phyloP scores from a whole-genome alignment of 139 green algal species.

The Eudorina sp. region DNA sequence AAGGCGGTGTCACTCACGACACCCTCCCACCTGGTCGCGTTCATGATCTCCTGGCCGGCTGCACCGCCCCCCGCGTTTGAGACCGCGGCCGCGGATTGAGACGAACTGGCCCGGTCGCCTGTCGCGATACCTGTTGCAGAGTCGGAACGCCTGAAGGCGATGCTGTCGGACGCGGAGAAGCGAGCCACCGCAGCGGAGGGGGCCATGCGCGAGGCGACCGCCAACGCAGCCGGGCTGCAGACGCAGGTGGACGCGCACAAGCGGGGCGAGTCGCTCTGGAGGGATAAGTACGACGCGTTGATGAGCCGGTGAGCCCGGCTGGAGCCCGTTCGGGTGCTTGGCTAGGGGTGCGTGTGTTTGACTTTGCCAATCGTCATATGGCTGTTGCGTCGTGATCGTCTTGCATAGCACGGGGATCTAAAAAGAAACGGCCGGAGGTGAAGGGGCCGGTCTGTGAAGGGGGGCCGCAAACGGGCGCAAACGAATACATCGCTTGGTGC shows the following conservation, averaged over 20 bases:
- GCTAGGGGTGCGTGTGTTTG: no score
- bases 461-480: no score
- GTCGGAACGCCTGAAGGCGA: not conserved
- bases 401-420: no score
- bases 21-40: not conserved
- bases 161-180: conserved; percentile 19
- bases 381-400: no score
- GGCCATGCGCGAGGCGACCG: not conserved
- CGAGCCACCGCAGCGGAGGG: not conserved
- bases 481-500: no score
- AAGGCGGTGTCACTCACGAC: no score
- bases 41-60: not conserved
- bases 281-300: conserved; percentile 53
- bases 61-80: not conserved
- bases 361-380: no score
- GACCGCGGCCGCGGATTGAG: no score
- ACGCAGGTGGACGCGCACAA: conserved; percentile 32
- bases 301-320: conserved; percentile 45
- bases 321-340: no score
- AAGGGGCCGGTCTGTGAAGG: no score
- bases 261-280: conserved; percentile 52
- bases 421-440: no score
- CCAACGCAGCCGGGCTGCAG: not conserved
- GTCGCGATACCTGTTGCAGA: not conserved
- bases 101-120: no score